phyloP scores from a whole-genome alignment of 106 monocot species.

The Phalaenopsis aphrodite region DNA sequence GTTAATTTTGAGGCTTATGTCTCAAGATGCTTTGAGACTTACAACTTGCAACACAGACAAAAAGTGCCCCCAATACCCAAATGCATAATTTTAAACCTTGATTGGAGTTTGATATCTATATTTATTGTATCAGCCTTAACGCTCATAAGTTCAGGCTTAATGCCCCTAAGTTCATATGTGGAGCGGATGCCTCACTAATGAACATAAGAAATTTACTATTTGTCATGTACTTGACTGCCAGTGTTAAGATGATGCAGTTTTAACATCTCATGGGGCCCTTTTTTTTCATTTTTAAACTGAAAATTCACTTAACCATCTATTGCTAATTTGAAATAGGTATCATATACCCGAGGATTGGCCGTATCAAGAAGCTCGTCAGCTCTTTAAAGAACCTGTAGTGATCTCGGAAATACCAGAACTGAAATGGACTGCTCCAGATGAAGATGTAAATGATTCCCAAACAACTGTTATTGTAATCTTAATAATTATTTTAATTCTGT shows the following conservation, averaged over 20 bases:
- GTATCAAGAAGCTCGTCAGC: constrained; percentile 73
- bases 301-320: neutral
- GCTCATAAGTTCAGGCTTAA: neutral
- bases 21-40: too few species aligned
- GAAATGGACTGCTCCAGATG: constrained; percentile 85
- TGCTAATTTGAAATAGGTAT: constrained; percentile 33
- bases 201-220: neutral
- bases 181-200: neutral
- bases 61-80: too few species aligned
- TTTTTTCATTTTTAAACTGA: neutral
- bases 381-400: constrained; percentile 86
- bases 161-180: neutral
- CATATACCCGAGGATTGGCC: constrained; percentile 91
- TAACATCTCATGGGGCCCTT: neutral
- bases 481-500: neutral
- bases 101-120: too few species aligned
- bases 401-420: constrained; percentile 57
- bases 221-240: neutral
- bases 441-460: constrained; percentile 46
- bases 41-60: too few species aligned
- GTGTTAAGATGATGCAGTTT: too few species aligned
- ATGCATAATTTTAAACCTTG: too few species aligned
- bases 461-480: neutral
- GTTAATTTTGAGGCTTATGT: too few species aligned
- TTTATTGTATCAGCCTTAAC: neutral